These are phyloP conservation scores for Pulveroboletus ravenelii DNA, from an alignment of 768 basidiomycete genomes.

Conservation along the genomic window DNA sequence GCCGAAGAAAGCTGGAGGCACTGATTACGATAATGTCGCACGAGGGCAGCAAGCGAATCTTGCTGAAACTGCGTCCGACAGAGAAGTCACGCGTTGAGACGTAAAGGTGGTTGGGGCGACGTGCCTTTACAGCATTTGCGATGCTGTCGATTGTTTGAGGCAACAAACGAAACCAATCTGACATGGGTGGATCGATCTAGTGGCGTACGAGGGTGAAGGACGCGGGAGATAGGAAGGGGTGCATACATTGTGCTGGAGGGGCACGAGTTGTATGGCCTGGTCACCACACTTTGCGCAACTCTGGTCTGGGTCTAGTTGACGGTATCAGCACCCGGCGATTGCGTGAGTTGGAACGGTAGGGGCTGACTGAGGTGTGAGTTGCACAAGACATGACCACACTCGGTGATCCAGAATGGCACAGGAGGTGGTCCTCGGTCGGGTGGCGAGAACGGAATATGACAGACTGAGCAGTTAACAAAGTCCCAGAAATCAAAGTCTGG, in stretches of 20 bases:
- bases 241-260: conserved; percentile 69
- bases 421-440: conserved; percentile 46
- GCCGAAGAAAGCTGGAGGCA: conserved; percentile 42
- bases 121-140: conserved; percentile 64
- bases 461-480: conserved; percentile 66
- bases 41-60: conserved; percentile 64
- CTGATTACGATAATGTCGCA: conserved; percentile 57
- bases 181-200: conserved; percentile 79
- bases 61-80: conserved; percentile 61
- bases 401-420: conserved; percentile 83
- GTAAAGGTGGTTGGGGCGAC: neutral
- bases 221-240: neutral
- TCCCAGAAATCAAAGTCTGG: conserved; percentile 70
- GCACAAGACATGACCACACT: conserved; percentile 84
- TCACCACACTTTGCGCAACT: conserved; percentile 69
- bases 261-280: conserved; percentile 59
- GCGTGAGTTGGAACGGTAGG: neutral
- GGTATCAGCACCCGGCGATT: neutral
- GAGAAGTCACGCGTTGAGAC: neutral
- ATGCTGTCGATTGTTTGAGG: conserved; percentile 58
- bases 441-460: conserved; percentile 60
- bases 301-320: conserved; percentile 56
- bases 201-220: conserved; percentile 1
- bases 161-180: conserved; percentile 70
- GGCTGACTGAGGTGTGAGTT: conserved; percentile 76